Evolutionary conservation across 1,284 basidiomycete species (phyloP).

Genomic region (Pterulicium gracile): DNA sequence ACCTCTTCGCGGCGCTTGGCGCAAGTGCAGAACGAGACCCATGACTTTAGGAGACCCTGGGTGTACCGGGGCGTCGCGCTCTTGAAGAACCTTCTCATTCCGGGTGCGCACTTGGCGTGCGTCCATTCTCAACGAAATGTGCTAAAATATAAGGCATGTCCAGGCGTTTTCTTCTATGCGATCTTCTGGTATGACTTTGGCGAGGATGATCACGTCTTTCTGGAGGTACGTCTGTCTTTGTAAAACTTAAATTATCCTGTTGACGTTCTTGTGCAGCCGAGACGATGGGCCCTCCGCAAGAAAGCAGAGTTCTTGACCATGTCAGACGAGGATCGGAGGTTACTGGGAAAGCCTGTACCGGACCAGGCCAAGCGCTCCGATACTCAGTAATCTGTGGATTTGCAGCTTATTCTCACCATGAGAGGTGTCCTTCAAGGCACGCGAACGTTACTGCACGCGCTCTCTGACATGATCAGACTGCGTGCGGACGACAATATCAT

Average conservation of each 20-base stretch:
- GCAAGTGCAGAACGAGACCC: neutral
- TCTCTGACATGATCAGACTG: too few species aligned
- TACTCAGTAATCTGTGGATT: too few species aligned
- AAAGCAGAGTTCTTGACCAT: neutral
- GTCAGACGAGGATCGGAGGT: neutral
- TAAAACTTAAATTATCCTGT: neutral
- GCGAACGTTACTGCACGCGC: too few species aligned
- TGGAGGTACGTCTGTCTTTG: neutral
- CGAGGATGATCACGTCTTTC: conserved; percentile 1
- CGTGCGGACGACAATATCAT: too few species aligned
- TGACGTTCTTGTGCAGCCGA: neutral
- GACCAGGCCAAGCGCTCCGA: too few species aligned
- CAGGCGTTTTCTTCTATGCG: conserved; percentile 1
- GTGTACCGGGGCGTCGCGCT: conserved; percentile 1
- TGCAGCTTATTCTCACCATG: too few species aligned
- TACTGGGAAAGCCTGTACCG: too few species aligned
- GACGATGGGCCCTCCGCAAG: neutral
- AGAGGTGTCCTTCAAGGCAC: too few species aligned
- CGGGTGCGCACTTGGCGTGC: neutral
- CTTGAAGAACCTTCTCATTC: neutral
- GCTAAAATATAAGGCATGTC: too few species aligned
- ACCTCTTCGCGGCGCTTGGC: neutral
- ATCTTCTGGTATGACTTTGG: conserved; percentile 1
- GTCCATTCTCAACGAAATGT: too few species aligned
- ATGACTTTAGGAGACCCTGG: conserved; percentile 1